A percentile compares a stretch with the other conserved stretches of the same genome.
Evolutionary conservation across 2,329 filamentous ascomycete genomes (phyloP).

Genomic region (Cladosporium sp.): DNA sequence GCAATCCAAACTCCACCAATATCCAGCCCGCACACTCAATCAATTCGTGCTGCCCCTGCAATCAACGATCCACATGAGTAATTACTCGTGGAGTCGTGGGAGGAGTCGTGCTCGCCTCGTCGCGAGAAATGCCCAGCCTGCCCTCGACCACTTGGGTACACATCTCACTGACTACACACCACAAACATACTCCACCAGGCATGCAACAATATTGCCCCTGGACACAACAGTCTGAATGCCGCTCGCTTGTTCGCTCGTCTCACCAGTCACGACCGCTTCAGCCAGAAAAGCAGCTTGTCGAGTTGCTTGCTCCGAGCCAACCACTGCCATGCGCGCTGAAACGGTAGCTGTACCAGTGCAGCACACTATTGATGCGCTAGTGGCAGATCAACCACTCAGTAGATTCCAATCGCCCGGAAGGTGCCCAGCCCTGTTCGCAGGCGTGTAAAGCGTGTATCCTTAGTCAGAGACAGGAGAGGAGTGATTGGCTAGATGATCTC

Average conservation of each 20-base stretch:
- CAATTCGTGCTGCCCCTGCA: constrained; percentile 13
- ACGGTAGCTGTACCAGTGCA: constrained; percentile 16
- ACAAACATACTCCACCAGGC: not conserved
- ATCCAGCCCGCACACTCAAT: constrained; percentile 16
- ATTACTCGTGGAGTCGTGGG: constrained; percentile 2
- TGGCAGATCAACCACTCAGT: constrained; percentile 19
- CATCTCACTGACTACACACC: not conserved
- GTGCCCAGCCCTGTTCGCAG: constrained; percentile 12
- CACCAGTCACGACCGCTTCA: constrained; percentile 9
- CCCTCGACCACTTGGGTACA: not conserved
- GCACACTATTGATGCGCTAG: constrained; percentile 16
- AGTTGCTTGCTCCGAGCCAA: constrained; percentile 15
- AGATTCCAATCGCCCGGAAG: constrained; percentile 16
- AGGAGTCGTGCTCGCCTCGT: not conserved
- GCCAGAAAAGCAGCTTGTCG: not conserved
- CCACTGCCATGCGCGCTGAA: constrained; percentile 15
- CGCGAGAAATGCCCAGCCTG: not conserved
- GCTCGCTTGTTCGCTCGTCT: constrained; percentile 12
- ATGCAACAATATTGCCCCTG: constrained; percentile 4
- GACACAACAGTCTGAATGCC: constrained; percentile 8
- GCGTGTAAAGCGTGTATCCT: not conserved
- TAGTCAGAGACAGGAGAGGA: not conserved
- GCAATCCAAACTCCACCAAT: constrained; percentile 7
- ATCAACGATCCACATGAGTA: constrained; percentile 12
- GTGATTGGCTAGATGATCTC: not conserved